Evolutionary conservation across 129 eudicot genomes (phyloP), one percentile per base, ranked within the genome.

Genomic region (Lactuca saligna): DNA sequence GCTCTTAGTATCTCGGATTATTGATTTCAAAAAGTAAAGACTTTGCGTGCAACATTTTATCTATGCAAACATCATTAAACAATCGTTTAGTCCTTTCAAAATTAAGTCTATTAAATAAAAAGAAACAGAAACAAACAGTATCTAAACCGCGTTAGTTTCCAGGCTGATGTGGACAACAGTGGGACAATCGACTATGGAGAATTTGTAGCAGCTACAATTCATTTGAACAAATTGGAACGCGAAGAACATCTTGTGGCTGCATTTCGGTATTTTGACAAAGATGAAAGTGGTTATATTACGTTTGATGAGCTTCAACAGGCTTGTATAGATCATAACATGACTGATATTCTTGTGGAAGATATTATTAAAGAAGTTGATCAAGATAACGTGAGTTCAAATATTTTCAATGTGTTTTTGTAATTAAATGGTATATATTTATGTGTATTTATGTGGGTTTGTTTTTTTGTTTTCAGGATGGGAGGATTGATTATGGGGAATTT

Each of bases 291-390:
- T 58, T 90, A 82, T 74, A 90, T 90, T 33, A 90, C 97, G 13
- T 80, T 87, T 64, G 97, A 90, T 72, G 97, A 90, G 80, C 91
- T 90, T 65, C 97, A 90, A 68, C 95, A 87, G 73, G 97, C 95
- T 6, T 90, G 97, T 42, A 67, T 71, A 31, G 97, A 90, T 69
- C 95, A 85, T 65, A 79, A 79, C 65, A 83, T 90, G 88, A 79
- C 85, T 3, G 89, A 90, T 77, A 78, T 78, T 53, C 73, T 31
- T 46, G 81, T 87, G 25, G 97, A 90, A 61, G 97, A 90, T 73
- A 81, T 90, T 13, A 87, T 90, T 46, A 87, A 71, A 75, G 97
- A 90, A 85, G 95, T 85, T 69, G 97, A 90, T 75, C 95, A 90
- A 79, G 91, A 90, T 85, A 87, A 90, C 68, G 97, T 90, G 67